These are phyloP conservation scores for Trifolium fragiferum DNA, from an alignment of 306 rosid genomes.

Conservation along the genomic window DNA sequence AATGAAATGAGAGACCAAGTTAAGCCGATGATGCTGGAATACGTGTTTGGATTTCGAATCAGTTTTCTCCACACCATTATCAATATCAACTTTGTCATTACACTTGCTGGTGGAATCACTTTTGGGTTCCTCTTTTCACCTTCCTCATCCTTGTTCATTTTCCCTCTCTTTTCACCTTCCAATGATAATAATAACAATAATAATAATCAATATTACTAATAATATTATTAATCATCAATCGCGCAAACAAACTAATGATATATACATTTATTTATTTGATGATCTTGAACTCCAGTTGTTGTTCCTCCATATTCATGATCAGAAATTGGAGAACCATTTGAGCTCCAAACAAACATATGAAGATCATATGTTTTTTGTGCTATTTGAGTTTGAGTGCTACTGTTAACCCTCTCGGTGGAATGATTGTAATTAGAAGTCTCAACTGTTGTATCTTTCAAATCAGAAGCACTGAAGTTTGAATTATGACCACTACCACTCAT, in stretches of 20 bases:
- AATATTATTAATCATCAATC: too few species aligned
- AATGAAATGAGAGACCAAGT: constrained; percentile 86
- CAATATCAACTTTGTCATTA: constrained; percentile 92
- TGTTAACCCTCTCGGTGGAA: neutral
- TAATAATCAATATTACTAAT: neutral
- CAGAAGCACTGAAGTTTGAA: constrained; percentile 69
- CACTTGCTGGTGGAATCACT: constrained; percentile 83
- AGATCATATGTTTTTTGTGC: constrained; percentile 61
- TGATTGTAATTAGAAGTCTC: constrained; percentile 71
- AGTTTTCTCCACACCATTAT: constrained; percentile 97
- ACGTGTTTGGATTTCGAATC: constrained; percentile 90
- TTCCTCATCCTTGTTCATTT: constrained; percentile 56
- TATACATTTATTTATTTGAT: too few species aligned
- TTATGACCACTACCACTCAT: constrained; percentile 70
- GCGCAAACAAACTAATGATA: neutral
- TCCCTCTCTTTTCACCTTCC: constrained; percentile 70
- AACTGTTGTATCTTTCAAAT: constrained; percentile 85
- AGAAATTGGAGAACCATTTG: constrained; percentile 81
- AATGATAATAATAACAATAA: constrained; percentile 39
- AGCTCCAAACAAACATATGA: constrained; percentile 94
- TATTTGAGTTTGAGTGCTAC: constrained; percentile 51
- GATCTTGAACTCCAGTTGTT: constrained; percentile 40
- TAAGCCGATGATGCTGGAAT: constrained; percentile 82
- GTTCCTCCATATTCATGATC: constrained; percentile 71
- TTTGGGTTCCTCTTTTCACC: constrained; percentile 43